These are phyloP conservation scores for Penicillium paneum DNA, from an alignment of 2,329 filamentous ascomycete species.

Conservation along the genomic window DNA sequence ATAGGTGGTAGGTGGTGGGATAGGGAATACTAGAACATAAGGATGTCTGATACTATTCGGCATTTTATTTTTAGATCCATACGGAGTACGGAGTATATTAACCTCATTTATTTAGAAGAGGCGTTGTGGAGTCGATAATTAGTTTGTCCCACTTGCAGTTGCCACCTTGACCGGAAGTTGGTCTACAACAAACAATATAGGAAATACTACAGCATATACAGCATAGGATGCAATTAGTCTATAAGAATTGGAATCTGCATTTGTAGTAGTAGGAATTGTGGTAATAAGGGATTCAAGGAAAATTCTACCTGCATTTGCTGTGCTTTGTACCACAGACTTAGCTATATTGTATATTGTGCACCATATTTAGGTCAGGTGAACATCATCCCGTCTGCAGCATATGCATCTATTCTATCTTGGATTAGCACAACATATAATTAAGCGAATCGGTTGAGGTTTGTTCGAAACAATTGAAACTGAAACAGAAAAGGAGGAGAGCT, in stretches of 20 bases:
- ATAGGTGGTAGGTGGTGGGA: neutral
- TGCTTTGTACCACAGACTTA: neutral
- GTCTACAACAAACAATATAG: neutral
- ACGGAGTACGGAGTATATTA: neutral
- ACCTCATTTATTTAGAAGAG: neutral
- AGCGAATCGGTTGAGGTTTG: neutral
- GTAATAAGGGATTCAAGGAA: neutral
- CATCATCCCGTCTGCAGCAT: neutral
- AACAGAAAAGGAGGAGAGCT: conserved; percentile 2
- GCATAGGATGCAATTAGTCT: neutral
- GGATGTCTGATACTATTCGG: neutral
- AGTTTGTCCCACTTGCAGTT: neutral
- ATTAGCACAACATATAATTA: neutral
- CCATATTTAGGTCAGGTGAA: neutral
- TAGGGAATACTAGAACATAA: neutral
- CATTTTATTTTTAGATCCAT: neutral
- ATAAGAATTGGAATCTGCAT: neutral
- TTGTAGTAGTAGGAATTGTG: neutral
- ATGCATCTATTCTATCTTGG: neutral
- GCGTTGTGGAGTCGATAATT: neutral
- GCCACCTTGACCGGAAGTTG: neutral
- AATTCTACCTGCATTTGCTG: neutral
- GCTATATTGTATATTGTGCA: neutral
- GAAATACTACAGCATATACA: neutral
- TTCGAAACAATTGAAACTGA: neutral